phyloP scores from a whole-genome alignment of 805 yeast species.

The Millerozyma miso region DNA sequence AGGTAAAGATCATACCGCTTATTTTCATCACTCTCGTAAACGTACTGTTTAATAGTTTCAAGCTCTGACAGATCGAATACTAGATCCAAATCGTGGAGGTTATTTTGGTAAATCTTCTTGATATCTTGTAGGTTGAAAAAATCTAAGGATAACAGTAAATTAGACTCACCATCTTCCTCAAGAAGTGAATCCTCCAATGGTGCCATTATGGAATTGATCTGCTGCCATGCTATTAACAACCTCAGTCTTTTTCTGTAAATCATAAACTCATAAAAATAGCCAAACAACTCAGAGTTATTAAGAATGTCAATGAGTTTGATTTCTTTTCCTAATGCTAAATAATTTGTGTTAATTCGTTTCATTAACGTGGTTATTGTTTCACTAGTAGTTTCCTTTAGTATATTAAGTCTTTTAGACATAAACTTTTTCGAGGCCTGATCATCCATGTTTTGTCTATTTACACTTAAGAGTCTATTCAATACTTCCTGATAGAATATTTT shows the following conservation, averaged over 20 bases:
- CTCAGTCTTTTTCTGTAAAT: constrained; percentile 8
- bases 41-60: constrained; percentile 28
- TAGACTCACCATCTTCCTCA: constrained; percentile 24
- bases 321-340: constrained; percentile 22
- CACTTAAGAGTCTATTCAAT: constrained; percentile 37
- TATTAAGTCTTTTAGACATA: constrained; percentile 9
- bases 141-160: constrained; percentile 35
- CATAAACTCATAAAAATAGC: constrained; percentile 20
- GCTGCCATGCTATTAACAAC: constrained; percentile 60
- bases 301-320: constrained; percentile 35
- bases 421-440: not conserved
- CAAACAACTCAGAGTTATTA: constrained; percentile 42
- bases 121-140: constrained; percentile 52
- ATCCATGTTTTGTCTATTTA: not conserved
- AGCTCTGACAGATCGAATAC: constrained; percentile 5
- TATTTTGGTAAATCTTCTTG: constrained; percentile 41
- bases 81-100: constrained; percentile 24
- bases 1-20: constrained; percentile 30
- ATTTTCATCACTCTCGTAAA: constrained; percentile 8
- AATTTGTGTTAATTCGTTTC: constrained; percentile 1
- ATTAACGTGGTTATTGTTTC: constrained; percentile 2
- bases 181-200: constrained; percentile 56
- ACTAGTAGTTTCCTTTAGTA: constrained; percentile 7
- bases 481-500: constrained; percentile 46
- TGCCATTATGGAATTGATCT: constrained; percentile 63